Percentiles rank a stretch among this genome's conserved stretches.
Evolutionary conservation across 1,139 yeast species (phyloP).

Genomic region (Suhomyces terraborum): DNA sequence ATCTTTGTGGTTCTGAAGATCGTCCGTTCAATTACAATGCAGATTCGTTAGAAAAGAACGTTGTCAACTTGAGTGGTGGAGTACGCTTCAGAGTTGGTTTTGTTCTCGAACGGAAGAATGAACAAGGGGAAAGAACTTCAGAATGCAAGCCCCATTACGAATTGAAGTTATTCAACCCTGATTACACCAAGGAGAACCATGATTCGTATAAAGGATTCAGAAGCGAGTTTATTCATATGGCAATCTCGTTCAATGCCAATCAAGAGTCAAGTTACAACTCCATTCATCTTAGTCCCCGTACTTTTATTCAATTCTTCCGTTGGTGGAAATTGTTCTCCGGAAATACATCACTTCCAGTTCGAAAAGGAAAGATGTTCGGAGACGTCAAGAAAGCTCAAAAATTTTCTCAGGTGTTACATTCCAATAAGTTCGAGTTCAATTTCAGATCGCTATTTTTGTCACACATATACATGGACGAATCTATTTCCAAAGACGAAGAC

Average conservation of each 20-base stretch:
- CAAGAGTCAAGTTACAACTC: conserved; percentile 42
- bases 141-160: conserved; percentile 72
- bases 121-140: conserved; percentile 45
- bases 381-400: conserved; percentile 37
- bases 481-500: conserved; percentile 21
- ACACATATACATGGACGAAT: conserved; percentile 37
- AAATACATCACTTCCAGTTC: conserved; percentile 44
- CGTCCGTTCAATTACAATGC: conserved; percentile 11
- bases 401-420: conserved; percentile 45
- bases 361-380: conserved; percentile 44
- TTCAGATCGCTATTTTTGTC: conserved; percentile 43
- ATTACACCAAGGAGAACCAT: conserved; percentile 50
- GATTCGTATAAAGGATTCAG: conserved; percentile 84
- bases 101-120: conserved; percentile 51
- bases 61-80: conserved; percentile 62
- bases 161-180: conserved; percentile 64
- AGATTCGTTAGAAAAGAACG: conserved; percentile 48
- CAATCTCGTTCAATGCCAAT: conserved; percentile 64
- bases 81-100: conserved; percentile 60
- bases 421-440: conserved; percentile 45
- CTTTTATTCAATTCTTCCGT: conserved; percentile 41
- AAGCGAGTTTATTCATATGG: conserved; percentile 77
- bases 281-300: conserved; percentile 44
- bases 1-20: conserved; percentile 32
- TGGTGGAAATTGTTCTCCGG: conserved; percentile 52